A percentile compares a stretch with the other conserved stretches of the same genome.
Conservation (phyloP, 768 basidiomycete genomes). For the Neoboletus subvelutipes region DNA sequence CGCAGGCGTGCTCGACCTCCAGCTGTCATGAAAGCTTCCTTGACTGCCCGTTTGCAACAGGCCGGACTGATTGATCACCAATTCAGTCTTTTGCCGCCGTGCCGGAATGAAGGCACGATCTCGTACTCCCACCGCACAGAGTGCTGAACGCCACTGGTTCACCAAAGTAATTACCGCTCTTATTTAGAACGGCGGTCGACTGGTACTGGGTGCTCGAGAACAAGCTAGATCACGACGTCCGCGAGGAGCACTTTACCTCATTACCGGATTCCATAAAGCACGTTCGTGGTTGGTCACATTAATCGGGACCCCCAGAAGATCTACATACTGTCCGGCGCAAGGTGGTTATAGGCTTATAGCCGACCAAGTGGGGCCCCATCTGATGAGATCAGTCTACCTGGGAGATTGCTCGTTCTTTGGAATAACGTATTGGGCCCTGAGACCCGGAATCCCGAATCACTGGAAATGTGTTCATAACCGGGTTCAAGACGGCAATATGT, state of each 20-base stretch:
- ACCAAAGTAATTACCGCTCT: slow-evolving; percentile 13
- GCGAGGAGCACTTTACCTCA: slow-evolving; percentile 24
- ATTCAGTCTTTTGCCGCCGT: neutral
- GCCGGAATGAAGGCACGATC: slow-evolving; percentile 24
- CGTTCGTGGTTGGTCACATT: slow-evolving; percentile 27
- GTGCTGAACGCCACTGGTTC: slow-evolving; percentile 17
- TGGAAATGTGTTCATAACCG: too few species aligned
- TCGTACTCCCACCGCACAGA: slow-evolving; percentile 28
- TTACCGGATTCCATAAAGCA: slow-evolving; percentile 11
- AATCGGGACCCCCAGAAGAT: neutral
- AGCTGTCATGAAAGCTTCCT: neutral
- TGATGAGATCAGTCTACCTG: neutral
- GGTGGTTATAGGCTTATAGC: neutral
- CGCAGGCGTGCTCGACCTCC: neutral
- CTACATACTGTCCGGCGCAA: neutral
- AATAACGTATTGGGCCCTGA: too few species aligned
- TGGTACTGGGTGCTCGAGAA: slow-evolving; percentile 18
- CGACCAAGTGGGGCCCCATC: neutral
- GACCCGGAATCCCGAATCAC: too few species aligned
- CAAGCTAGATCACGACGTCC: neutral
- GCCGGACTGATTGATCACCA: neutral
- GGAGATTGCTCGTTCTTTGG: neutral
- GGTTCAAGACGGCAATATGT: too few species aligned
- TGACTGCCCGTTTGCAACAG: too few species aligned
- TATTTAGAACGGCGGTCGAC: slow-evolving; percentile 13